These are phyloP conservation scores for Marvania coccoides DNA, from an alignment of 139 green algal species.

Conservation along the genomic window DNA sequence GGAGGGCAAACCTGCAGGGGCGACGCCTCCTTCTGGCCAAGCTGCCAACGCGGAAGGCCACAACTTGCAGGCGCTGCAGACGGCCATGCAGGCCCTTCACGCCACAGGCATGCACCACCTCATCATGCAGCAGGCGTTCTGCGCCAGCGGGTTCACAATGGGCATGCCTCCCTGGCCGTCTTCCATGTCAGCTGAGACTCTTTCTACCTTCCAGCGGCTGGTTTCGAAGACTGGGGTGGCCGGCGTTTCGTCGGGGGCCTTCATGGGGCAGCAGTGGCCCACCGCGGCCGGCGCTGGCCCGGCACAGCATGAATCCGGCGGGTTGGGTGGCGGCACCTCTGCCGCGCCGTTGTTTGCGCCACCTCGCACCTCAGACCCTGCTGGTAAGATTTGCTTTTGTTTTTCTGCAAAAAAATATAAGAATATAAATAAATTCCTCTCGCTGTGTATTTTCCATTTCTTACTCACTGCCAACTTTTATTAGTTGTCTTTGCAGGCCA, in stretches of 20 bases:
- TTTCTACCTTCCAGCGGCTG: not conserved
- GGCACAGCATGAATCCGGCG: no score
- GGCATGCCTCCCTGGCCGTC: not conserved
- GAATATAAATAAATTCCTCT: no score
- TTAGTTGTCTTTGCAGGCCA: no score
- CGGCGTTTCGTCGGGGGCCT: not conserved
- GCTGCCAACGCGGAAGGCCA: not conserved
- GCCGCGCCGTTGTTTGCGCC: no score
- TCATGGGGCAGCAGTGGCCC: not conserved
- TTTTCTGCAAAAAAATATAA: no score
- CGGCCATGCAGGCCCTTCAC: constrained; percentile 23
- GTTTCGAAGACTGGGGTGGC: not conserved
- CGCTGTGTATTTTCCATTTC: no score
- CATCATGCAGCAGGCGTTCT: constrained; percentile 21
- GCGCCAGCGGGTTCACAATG: not conserved
- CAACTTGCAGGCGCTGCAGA: constrained; percentile 2
- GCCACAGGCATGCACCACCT: constrained; percentile 14
- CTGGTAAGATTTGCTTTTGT: no score
- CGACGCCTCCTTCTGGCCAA: constrained; percentile 6
- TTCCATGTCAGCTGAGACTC: not conserved
- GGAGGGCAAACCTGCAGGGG: constrained; percentile 4
- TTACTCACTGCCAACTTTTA: no score
- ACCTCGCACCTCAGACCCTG: no score
- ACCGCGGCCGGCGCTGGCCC: no score
- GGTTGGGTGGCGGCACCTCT: no score